A percentile compares a stretch with the other conserved stretches of the same genome.
phyloP scores from a whole-genome alignment of 345 rosid species.

The Pugionium cornutum region DNA sequence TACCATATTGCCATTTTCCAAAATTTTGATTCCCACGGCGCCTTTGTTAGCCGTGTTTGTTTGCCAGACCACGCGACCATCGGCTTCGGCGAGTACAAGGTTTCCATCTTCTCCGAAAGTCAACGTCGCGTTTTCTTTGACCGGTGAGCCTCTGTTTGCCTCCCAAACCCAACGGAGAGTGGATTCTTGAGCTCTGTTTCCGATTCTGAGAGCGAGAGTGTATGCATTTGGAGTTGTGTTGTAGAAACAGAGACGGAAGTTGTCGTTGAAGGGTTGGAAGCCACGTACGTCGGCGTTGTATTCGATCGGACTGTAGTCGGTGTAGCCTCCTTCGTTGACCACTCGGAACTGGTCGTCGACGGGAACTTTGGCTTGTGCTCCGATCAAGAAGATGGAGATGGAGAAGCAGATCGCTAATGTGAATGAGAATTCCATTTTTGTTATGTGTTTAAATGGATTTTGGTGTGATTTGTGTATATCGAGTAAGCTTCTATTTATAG shows the following conservation, averaged over 20 bases:
- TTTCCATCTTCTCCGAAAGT: conserved; percentile 55
- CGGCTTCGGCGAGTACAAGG: conserved; percentile 55
- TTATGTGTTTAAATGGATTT: neutral
- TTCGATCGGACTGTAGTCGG: conserved; percentile 38
- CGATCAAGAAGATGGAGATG: conserved; percentile 18
- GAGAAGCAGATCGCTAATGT: conserved; percentile 19
- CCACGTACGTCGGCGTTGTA: conserved; percentile 41
- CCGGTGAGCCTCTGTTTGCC: conserved; percentile 66
- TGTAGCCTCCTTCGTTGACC: conserved; percentile 39
- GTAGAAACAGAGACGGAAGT: conserved; percentile 62
- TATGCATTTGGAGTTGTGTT: conserved; percentile 63
- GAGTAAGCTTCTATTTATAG: conserved; percentile 7
- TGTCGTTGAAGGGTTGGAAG: conserved; percentile 28
- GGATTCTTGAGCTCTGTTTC: conserved; percentile 41
- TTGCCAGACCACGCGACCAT: conserved; percentile 64
- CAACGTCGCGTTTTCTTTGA: conserved; percentile 58
- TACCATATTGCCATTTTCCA: conserved; percentile 65
- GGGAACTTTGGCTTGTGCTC: conserved; percentile 35
- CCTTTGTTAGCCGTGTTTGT: conserved; percentile 65
- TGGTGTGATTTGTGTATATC: conserved; percentile 18
- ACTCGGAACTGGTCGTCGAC: conserved; percentile 27
- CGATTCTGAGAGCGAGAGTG: conserved; percentile 59
- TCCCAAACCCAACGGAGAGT: conserved; percentile 66
- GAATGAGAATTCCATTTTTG: conserved; percentile 21
- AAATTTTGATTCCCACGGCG: conserved; percentile 54